Percentiles rank a stretch among this genome's conserved stretches.
Conservation (phyloP, 2,329 filamentous ascomycete species). For the Aspergillus fijiensis region DNA sequence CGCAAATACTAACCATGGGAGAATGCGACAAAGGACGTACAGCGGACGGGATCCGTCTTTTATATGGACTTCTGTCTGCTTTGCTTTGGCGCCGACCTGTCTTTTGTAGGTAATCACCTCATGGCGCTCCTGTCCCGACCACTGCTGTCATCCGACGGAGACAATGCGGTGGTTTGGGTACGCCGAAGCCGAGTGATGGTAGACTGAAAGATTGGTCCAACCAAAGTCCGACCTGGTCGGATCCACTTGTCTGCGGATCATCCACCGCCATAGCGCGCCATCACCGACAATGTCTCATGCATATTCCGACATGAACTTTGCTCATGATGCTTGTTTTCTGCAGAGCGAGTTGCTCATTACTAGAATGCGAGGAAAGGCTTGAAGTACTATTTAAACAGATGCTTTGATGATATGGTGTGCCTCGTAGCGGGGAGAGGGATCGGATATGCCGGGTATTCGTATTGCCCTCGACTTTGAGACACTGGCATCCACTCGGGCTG, state of each 20-base stretch:
- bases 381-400: not conserved
- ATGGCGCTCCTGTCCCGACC: not conserved
- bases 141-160: not conserved
- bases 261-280: constrained; percentile 2
- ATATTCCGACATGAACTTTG: constrained; percentile 5
- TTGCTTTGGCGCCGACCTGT: not conserved
- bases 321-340: not conserved
- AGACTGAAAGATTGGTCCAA: not conserved
- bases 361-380: not conserved
- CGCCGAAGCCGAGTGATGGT: not conserved
- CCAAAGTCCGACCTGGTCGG: constrained; percentile 1
- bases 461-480: not conserved
- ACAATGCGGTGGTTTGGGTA: not conserved
- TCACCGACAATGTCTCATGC: constrained; percentile 6
- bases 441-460: not conserved
- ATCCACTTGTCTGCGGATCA: constrained; percentile 5
- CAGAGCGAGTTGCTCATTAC: not conserved
- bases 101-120: not conserved
- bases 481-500: not conserved
- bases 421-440: not conserved
- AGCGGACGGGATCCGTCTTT: not conserved
- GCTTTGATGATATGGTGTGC: not conserved
- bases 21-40: not conserved
- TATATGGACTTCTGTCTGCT: not conserved
- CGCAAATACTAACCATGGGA: not conserved